Evolutionary conservation across 1,284 basidiomycete genomes (phyloP).

Genomic region (Fistulinella staudtii): DNA sequence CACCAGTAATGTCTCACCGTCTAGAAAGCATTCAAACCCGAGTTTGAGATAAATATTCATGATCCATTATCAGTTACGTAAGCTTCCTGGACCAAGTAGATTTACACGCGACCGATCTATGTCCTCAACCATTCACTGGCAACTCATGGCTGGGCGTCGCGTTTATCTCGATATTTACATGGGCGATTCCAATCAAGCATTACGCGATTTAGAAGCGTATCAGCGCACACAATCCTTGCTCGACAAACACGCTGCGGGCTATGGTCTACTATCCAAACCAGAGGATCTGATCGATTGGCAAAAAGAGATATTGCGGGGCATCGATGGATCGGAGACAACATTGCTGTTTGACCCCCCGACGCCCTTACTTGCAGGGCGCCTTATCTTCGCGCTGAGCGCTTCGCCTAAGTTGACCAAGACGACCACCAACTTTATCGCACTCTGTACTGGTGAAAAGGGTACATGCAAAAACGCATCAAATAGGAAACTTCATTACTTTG

Average conservation of each 20-base stretch:
- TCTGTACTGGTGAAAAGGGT: constrained; percentile 47
- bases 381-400: constrained; percentile 39
- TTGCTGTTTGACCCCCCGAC: constrained; percentile 36
- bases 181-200: constrained; percentile 29
- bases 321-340: constrained; percentile 33
- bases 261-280: constrained; percentile 34
- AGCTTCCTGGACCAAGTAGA: background rate
- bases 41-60: too few relatives aligned
- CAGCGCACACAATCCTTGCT: constrained; percentile 34
- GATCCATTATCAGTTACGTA: too few relatives aligned
- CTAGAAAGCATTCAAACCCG: background rate
- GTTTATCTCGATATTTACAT: constrained; percentile 41
- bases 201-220: constrained; percentile 26
- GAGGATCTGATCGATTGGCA: constrained; percentile 41
- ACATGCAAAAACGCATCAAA: constrained; percentile 46
- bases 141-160: constrained; percentile 8
- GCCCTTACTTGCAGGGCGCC: constrained; percentile 36
- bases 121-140: background rate
- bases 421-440: constrained; percentile 42
- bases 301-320: constrained; percentile 38
- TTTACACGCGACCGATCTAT: background rate
- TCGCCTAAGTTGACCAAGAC: constrained; percentile 43
- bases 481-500: constrained; percentile 42
- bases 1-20: constrained; percentile 2
- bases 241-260: constrained; percentile 37